Base-by-base conservation (phyloP, 176 grass and related monocot genomes). In the Ananas comosus region DNA sequence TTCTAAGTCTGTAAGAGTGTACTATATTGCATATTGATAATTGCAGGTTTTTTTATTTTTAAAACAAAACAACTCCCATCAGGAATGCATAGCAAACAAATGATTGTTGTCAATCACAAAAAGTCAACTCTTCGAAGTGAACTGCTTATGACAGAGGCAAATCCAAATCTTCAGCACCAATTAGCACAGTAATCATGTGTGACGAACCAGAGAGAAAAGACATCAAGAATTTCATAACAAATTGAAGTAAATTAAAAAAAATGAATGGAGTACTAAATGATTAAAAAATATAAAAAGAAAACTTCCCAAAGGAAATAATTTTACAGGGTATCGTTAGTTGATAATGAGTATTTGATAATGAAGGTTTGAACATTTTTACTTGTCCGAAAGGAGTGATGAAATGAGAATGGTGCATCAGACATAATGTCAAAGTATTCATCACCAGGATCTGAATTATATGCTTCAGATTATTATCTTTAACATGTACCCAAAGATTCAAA, bases 1-100 rank as follows among this genome's bases (percentile, higher is more conserved):
- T 63, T 29, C 19, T 63, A 59, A 79, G 79, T 17, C 54, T 69
- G 68, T 48, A 14, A 74, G 22, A 81, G 42, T 52, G 53, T 73
- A 78, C 9, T 12, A 17, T 51, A 63, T 21, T 48, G 33, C 56
- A 48, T 70, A 14, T 25, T 70, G 9, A 13, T 11, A 70, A 4
- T 42, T 7, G 5, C 33, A 42, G 33, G 12, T 12, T 14, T 54
- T 19, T 53, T 16, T 33, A 13, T 16, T 50, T 11, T n/a, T 64
- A 56, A 61, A 54, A 58, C 0, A 42, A 78, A 42, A 42, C 0
- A 42, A 42, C 33, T 42, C 33, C 33, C 33, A 6, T 42, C 33
- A 42, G 5, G 33, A 42, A 42, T 1, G 33, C 33, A 18, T 21
- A 10, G 7, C 54, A 19, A 59, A 59, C 54, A 17, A 59, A 17